Base-by-base conservation (phyloP, 2,329 filamentous ascomycete species). In the Cladophialophora exuberans region DNA sequence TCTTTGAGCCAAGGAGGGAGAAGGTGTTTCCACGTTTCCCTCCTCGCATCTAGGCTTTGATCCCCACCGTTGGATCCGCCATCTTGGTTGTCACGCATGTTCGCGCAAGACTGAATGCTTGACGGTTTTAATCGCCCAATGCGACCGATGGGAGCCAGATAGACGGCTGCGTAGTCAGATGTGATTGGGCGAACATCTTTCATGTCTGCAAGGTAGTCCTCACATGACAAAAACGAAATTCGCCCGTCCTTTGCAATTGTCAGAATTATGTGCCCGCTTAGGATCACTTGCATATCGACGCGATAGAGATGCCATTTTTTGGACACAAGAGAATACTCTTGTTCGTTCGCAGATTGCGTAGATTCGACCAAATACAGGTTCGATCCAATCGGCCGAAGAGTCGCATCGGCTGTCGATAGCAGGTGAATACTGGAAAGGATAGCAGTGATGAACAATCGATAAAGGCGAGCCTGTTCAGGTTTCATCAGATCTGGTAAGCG, bases 401-500 rank as follows among this genome's bases (percentile, higher is more conserved):
- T 42, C 31, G 55, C 41, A 39, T 59, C 53, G 41, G 54, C 54
- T 30, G 26, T 36, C 18, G 57, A 54, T 18, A 51, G 20, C 28
- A 62, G 33, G 31, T 52, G 59, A 43, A 65, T 57, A 44, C 55
- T 65, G 9, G 61, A 61, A 13, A 64, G 35, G 20, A 65, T 56
- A n/a, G 63, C 61, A 49, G 56, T 50, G 15, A 55, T 52, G 36
- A 65, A 65, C 3, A 65, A 50, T 26, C 60, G 52, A 41, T 65
- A 61, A 1, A 64, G 47, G n/a, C 55, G 43, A 31, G 39, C 30
- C 13, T 60, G 54, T 18, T 64, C 61, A 4, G 61, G 60, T 39
- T 64, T 63, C 30, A 65, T 56, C 48, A 65, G 41, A 38, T 65
- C 63, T 28, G 60, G 56, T 10, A 62, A 49, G 31, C 61, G 45